Base-by-base conservation (phyloP, 1,139 yeast species). In the Hyphopichia wangnamkhiaoensis region DNA sequence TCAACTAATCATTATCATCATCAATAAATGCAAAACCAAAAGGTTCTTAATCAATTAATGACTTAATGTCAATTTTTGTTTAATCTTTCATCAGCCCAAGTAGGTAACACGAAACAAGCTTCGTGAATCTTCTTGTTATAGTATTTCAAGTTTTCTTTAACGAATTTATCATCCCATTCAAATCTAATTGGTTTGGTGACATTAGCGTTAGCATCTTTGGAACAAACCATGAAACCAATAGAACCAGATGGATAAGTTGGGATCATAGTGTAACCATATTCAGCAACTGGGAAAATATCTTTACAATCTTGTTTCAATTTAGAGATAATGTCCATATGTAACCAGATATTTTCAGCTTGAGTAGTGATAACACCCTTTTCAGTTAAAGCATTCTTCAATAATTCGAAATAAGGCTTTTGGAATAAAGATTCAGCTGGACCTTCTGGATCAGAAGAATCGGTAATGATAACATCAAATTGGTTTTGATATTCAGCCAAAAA, bases 211-310 rank as follows among this genome's bases (percentile, higher is more conserved):
- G 77, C 60, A 60, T 87, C 85, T 71, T 89, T 89, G 46, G 84
- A 78, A 63, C 96, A 88, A 38, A 90, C 90, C 95, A 90, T 88
- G 69, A 90, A 84, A 17, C 96, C 97, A 58, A 90, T 83, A 56
- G 90, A 93, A 44, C 97, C 97, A 21, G 95, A 82, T 47, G 97
- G 95, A 59, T 90, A 90, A 41, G 96, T 87, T 57, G 97, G 97
- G 50, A 89, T 87, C 63, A 89, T 79, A 43, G 95, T 84, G 72
- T 84, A 86, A 36, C 93, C 89, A 61, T 88, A 90, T 60, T 84
- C 91, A 24, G 85, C 96, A 36, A 79, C 82, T 39, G 96, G 95
- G 82, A 90, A 90, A 33, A 89, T 88, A 46, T 79, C 76, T 51
- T 72, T 68, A 66, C 95, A 88, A 48, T 83, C 88, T 49, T 77